A percentile compares a stretch with the other conserved stretches of the same genome.
phyloP scores from a whole-genome alignment of 139 green algal species.

The Chlorella sp. region DNA sequence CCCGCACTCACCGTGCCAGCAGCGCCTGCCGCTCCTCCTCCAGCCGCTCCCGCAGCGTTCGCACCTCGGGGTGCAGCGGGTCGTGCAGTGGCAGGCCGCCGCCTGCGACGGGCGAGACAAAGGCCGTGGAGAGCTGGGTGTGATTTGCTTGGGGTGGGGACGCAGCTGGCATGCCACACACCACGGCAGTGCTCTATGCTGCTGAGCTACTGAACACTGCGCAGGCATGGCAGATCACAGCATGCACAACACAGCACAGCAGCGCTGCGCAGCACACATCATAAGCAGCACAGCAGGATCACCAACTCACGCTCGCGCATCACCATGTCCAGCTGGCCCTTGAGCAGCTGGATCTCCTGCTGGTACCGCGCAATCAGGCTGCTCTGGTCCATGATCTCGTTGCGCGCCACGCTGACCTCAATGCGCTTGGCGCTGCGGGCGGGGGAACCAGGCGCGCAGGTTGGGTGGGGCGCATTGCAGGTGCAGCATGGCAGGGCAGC shows the following conservation, averaged over 20 bases:
- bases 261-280: too few species aligned
- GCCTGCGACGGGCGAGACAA: too few species aligned
- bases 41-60: constrained; percentile 70
- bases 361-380: constrained; percentile 88
- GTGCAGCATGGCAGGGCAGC: neutral
- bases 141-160: too few species aligned
- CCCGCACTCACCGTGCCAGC: constrained; percentile 30
- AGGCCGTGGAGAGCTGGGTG: neutral
- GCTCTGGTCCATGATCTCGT: constrained; percentile 85
- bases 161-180: too few species aligned
- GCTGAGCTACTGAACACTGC: too few species aligned
- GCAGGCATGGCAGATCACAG: too few species aligned
- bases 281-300: neutral
- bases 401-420: constrained; percentile 49
- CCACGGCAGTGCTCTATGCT: too few species aligned
- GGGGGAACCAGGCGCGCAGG: too few species aligned
- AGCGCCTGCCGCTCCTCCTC: constrained; percentile 76
- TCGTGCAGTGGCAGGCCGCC: constrained; percentile 42
- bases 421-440: constrained; percentile 25
- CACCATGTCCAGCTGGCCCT: constrained; percentile 77
- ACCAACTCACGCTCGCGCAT: constrained; percentile 42
- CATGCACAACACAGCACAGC: too few species aligned
- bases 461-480: too few species aligned
- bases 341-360: constrained; percentile 82
- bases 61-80: constrained; percentile 56